Base-by-base conservation (phyloP, 2,329 filamentous ascomycete species). In the Colletotrichum liriopes region DNA sequence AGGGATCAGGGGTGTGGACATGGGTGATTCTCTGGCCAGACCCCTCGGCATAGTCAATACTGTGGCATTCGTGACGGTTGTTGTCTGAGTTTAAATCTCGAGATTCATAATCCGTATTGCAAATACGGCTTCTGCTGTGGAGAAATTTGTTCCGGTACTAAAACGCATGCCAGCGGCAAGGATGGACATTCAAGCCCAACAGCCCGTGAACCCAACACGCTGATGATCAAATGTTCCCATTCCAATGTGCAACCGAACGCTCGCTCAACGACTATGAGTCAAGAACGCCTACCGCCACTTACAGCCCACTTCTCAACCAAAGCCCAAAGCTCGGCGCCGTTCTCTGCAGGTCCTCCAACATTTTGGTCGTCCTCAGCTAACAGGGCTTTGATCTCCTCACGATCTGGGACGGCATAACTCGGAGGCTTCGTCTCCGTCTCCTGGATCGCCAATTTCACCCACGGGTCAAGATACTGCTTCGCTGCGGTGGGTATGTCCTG, bases 361-460 rank as follows among this genome's bases (percentile, higher is more conserved):
- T 29, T 29, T 8, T 32, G 5, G 35, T 72, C 60, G 26, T 64
- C 60, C 16, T 70, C 70, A 0, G 65, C 54, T 18, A 72, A 16
- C 8, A 72, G 59, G 7, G 66, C 60, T 18, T 72, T 72, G 41
- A 72, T 72, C 47, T 72, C 70, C 0, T 72, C 26, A 3, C 65
- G 35, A 4, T 70, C 65, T 9, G 70, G 70, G 11, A 72, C 65
- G 4, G 32, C 54, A 23, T 72, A 72, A 41, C 70, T 65, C 12
- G 70, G 70, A 39, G 70, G 65, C 39, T 32, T 69, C n/a, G 70
- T 72, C 16, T 70, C 65, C 9, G 54, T 72, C 16, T 72, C 70
- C 47, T 70, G 41, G 0, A 70, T 51, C 12, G 70, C 70, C 37
- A 72, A 32, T 12, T 60, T 72, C 9, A 72, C 70, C 70, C 70